phyloP scores from a whole-genome alignment of 371 early-diverging fungal genomes.

The Zancudomyces culisetae region DNA sequence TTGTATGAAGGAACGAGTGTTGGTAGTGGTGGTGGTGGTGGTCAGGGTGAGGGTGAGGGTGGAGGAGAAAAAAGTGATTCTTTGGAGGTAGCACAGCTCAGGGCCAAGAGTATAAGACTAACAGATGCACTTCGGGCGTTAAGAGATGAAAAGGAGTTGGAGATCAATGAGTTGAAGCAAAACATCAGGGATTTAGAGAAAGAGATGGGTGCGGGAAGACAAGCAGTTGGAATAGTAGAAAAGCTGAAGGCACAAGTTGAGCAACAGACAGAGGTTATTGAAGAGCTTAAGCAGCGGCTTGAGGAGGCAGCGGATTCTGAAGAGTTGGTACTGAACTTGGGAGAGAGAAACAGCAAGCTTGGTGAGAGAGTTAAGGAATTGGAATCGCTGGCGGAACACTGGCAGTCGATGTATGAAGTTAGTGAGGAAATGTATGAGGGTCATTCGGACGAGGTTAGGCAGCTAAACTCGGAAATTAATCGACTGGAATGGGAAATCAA shows the following conservation, averaged over 20 bases:
- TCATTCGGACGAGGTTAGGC: conserved; percentile 67
- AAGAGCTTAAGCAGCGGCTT: conserved; percentile 58
- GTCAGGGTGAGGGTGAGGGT: conserved; percentile 3
- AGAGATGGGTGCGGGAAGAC: conserved; percentile 37
- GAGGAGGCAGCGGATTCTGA: conserved; percentile 69
- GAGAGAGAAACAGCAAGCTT: conserved; percentile 55
- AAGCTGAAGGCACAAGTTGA: conserved; percentile 32
- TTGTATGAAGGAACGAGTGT: conserved; percentile 2
- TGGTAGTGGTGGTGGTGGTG: no score
- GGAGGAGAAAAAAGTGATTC: conserved; percentile 4
- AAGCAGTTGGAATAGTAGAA: conserved; percentile 36
- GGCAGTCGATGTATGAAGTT: conserved; percentile 74
- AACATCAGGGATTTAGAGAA: conserved; percentile 45
- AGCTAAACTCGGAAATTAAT: conserved; percentile 66
- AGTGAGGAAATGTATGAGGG: conserved; percentile 83
- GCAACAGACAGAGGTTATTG: conserved; percentile 43
- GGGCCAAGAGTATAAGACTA: conserved; percentile 67
- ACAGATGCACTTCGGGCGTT: conserved; percentile 68
- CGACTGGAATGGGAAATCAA: conserved; percentile 45
- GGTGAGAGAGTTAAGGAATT: conserved; percentile 58
- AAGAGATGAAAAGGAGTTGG: conserved; percentile 55
- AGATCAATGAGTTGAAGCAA: conserved; percentile 46
- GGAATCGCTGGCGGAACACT: conserved; percentile 53
- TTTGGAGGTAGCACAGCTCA: conserved; percentile 44
- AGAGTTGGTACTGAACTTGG: conserved; percentile 55